Conservation (phyloP, 345 rosid species). For the Dipteronia sinensis region DNA sequence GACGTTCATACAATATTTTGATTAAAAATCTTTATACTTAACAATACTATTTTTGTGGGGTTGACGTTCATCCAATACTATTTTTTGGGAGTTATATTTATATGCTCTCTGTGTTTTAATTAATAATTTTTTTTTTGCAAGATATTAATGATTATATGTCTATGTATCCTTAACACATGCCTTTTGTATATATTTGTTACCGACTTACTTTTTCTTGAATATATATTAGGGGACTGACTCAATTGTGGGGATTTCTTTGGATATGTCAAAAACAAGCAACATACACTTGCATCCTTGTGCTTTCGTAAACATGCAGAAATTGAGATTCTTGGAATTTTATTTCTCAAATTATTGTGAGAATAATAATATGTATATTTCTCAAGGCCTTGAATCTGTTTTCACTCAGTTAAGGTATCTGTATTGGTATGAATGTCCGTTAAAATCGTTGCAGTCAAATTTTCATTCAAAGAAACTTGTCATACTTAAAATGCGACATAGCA, state of each 20-base stretch:
- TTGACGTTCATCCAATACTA: too few relatives aligned
- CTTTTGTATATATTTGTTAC: background rate
- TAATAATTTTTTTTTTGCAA: too few relatives aligned
- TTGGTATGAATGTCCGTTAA: slow-evolving; percentile 21
- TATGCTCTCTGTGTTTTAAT: too few relatives aligned
- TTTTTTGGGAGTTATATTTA: too few relatives aligned
- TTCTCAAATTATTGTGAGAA: background rate
- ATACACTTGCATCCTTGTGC: background rate
- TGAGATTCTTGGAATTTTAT: slow-evolving; percentile 16
- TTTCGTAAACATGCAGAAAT: background rate
- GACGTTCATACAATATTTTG: too few relatives aligned
- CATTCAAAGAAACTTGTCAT: background rate
- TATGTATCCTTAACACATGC: too few relatives aligned
- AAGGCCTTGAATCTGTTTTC: background rate
- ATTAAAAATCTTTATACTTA: too few relatives aligned
- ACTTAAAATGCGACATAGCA: slow-evolving; percentile 7
- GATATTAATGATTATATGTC: too few relatives aligned
- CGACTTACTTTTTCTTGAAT: background rate
- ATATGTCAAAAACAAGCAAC: slow-evolving; percentile 4
- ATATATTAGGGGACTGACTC: background rate
- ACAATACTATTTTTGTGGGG: too few relatives aligned
- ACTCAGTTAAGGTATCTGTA: slow-evolving; percentile 8
- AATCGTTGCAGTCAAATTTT: background rate
- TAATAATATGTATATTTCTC: background rate
- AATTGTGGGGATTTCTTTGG: slow-evolving; percentile 10